Base-by-base conservation (phyloP, 768 basidiomycete genomes). In the Lentinula sp. region DNA sequence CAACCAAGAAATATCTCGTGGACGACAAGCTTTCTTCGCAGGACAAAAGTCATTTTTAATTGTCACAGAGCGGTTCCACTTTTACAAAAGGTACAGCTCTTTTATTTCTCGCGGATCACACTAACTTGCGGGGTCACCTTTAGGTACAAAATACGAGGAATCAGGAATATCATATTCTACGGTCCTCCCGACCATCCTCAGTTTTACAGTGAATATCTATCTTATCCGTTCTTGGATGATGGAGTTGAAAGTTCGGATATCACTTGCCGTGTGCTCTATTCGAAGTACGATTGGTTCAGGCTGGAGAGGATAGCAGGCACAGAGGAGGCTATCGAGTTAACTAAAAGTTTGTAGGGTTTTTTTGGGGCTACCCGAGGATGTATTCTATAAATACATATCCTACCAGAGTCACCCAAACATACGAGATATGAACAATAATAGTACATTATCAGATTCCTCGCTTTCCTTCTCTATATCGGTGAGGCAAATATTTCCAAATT, bases 51-150 rank as follows among this genome's bases (percentile, higher is more conserved):
- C 89, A 0, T 93, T 98, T 78, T 72, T 99, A 34, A 80, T 98
- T 63, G 79, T 98, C 69, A 96, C 91, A 67, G 97, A 99, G 70
- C 86, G 97, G n/a, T 98, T 98, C 80, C 95, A 99, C 73, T 99
- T 98, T 73, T 98, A 93, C 80, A 85, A 92, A 64, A 79, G 94
- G 89, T 87, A 48, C 7, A 43, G 4, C 48, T 63, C 18, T 32
- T 21, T 31, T 59, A 5, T 45, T n/a, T 42, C 46, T 16, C 45
- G 9, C 42, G 43, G 5, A 40, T 13, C 28, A 6, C 32, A 59
- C 48, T 46, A 18, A 57, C 18, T 23, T 23, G 32, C 56, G 39
- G 59, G 39, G 59, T 16, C 4, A 18, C 28, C 1, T 31, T 18
- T 65, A 93, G 94, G 61, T 98, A 98, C 77, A 93, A 92, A 66